Evolutionary conservation across 192 early-diverging fungal genomes (phyloP), one percentile per base, ranked within the genome.

Genomic region (Gryganskiella cystojenkinii): DNA sequence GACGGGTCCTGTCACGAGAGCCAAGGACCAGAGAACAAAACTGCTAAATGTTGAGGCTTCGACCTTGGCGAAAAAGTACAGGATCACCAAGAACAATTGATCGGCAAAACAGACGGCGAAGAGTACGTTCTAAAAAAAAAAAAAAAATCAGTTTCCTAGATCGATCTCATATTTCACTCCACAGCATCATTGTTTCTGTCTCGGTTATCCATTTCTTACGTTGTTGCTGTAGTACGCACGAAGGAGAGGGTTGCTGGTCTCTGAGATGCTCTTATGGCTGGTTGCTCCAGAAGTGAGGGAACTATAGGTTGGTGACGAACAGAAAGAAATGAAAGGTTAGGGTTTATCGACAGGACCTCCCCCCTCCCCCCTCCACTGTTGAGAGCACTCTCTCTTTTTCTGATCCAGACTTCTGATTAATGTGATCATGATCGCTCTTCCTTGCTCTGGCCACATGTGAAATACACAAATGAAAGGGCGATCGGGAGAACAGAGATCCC

Each of bases 171-270:
- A 3, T 10, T 49, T 63, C 42, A 0, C 3, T 17, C 28, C 58
- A 3, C 3, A 14, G 37, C 17, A 40, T 25, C 24, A 66, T 27
- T 35, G 20, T 14, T 30, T 44, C 3, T 33, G 19, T 14, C 17
- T 34, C 4, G n/a, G 13, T 20, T 14, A 42, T 42, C 40, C 49
- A 35, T 19, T 28, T 63, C 76, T 79, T 81, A 90, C 88, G 59
- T 92, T 94, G 85, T 95, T 92, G 37, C 90, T 93, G 80, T 99
- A 99, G 80, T 99, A 99, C 5, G 94, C 87, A 15, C 89, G 87
- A 57, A 99, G 84, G 20, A 96, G 86, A 75, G 84, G 86, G 73
- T 94, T 95, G 37, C 90, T 86, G 8, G 85, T 75, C 20, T 88
- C 83, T 56, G 89, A 87, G 58, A 99, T 90, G 46, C 90, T 84